A percentile compares a stretch with the other conserved stretches of the same genome.
Evolutionary conservation across 2,329 filamentous ascomycete species (phyloP).

Genomic region (Cytospora leucostoma): DNA sequence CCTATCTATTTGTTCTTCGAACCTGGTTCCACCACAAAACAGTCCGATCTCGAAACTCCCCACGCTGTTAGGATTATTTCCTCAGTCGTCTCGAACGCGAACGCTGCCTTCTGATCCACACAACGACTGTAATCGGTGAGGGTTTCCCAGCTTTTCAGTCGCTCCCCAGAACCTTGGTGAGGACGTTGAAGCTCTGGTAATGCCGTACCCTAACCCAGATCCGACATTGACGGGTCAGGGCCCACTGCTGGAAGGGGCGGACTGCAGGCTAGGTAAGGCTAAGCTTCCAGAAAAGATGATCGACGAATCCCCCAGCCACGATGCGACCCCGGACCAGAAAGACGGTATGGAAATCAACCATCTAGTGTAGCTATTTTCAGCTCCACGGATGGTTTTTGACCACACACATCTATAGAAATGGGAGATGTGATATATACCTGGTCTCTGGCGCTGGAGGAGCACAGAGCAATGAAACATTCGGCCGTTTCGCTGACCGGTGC

Average conservation of each 20-base stretch:
- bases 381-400: constrained; percentile 21
- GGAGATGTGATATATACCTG: constrained; percentile 10
- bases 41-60: background rate
- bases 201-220: background rate
- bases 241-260: constrained; percentile 9
- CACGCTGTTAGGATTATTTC: background rate
- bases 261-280: constrained; percentile 6
- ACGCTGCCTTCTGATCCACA: background rate
- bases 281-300: constrained; percentile 12
- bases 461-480: background rate
- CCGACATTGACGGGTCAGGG: background rate
- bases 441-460: background rate
- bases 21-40: constrained; percentile 6
- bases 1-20: too few relatives aligned
- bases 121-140: background rate
- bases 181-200: background rate
- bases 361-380: constrained; percentile 17
- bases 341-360: constrained; percentile 21
- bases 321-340: constrained; percentile 23
- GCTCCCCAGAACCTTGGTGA: background rate
- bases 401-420: constrained; percentile 14
- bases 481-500: constrained; percentile 11
- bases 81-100: background rate
- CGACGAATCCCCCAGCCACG: constrained; percentile 6
- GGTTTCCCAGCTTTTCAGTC: background rate